Percentiles rank a stretch among this genome's conserved stretches.
These are phyloP conservation scores for Chiua virens DNA, from an alignment of 768 basidiomycete species.

Conservation along the genomic window DNA sequence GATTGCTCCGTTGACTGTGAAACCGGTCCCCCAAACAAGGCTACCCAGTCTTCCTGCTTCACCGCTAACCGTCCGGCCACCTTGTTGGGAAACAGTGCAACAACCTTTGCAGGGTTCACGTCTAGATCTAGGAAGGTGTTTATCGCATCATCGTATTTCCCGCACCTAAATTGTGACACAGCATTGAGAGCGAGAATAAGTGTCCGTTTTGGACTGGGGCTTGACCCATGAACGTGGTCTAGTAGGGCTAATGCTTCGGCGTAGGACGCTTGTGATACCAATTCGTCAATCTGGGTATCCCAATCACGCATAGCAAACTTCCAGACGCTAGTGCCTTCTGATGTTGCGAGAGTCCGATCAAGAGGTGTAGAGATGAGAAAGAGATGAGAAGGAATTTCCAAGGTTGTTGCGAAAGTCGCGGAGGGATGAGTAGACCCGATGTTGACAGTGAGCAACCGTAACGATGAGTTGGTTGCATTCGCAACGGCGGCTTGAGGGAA, in stretches of 20 bases:
- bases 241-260: conserved; percentile 79
- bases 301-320: conserved; percentile 67
- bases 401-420: conserved; percentile 25
- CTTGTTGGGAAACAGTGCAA: conserved; percentile 81
- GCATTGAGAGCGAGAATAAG: conserved; percentile 74
- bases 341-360: conserved; percentile 61
- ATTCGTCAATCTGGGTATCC: conserved; percentile 82
- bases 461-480: conserved; percentile 41
- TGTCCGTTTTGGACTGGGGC: conserved; percentile 38
- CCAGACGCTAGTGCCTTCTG: conserved; percentile 83
- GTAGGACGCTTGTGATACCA: conserved; percentile 67
- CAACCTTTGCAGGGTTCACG: conserved; percentile 90
- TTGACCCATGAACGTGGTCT: conserved; percentile 38
- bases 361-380: conserved; percentile 72
- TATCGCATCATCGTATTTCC: conserved; percentile 75
- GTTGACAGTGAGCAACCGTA: conserved; percentile 53
- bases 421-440: conserved; percentile 47
- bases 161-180: conserved; percentile 69
- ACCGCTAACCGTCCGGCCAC: conserved; percentile 79
- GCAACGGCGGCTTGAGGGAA: conserved; percentile 38
- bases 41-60: conserved; percentile 71
- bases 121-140: conserved; percentile 87
- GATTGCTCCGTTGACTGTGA: conserved; percentile 12
- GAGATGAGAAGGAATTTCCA: conserved; percentile 37
- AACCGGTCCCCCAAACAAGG: conserved; percentile 76